phyloP scores from a whole-genome alignment of 2,329 filamentous ascomycete species.

The Meredithiella fracta region DNA sequence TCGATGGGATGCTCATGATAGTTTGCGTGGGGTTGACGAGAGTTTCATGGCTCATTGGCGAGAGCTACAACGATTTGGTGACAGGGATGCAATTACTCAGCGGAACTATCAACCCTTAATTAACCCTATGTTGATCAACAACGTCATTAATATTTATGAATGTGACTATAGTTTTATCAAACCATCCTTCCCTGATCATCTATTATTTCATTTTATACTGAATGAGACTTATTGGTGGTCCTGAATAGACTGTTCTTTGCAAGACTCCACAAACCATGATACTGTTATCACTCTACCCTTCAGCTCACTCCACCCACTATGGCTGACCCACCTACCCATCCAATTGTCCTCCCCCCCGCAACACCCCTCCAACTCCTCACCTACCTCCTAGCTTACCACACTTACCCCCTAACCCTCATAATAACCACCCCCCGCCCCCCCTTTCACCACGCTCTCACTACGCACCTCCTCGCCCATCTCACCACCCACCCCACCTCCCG shows the following conservation, averaged over 20 bases:
- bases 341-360: conserved; percentile 34
- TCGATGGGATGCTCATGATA: background rate
- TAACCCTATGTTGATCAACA: background rate
- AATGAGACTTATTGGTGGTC: too few species aligned
- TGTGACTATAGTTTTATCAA: too few species aligned
- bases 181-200: too few species aligned
- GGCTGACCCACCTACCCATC: conserved; percentile 14
- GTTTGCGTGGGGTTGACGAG: background rate
- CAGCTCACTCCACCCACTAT: background rate
- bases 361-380: conserved; percentile 46
- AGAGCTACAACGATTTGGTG: too few species aligned
- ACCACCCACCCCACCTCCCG: conserved; percentile 15
- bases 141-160: too few species aligned
- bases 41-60: background rate
- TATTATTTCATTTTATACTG: too few species aligned
- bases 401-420: conserved; percentile 47
- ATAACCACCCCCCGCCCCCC: conserved; percentile 48
- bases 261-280: too few species aligned
- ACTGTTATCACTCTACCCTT: too few species aligned
- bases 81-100: background rate
- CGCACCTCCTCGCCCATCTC: conserved; percentile 17
- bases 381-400: conserved; percentile 41
- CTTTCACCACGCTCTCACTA: conserved; percentile 45
- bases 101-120: background rate
- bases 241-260: too few species aligned